Evolutionary conservation across 257 asterid species (phyloP).

Genomic region (Solanum lycopersicoides): DNA sequence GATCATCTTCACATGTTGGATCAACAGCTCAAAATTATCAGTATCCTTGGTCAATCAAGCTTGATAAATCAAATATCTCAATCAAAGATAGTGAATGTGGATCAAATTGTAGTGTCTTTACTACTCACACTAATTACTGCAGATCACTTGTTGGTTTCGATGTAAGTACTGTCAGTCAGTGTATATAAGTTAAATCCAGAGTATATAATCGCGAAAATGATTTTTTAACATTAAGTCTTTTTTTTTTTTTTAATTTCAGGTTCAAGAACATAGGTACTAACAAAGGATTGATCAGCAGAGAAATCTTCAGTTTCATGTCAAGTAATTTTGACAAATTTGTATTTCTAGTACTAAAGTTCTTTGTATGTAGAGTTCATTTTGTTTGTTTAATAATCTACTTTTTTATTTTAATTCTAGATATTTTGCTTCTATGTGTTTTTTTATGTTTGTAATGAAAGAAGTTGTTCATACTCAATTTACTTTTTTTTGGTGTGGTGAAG

Average conservation of each 20-base stretch:
- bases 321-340: not conserved
- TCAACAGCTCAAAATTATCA: conserved; percentile 52
- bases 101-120: conserved; percentile 62
- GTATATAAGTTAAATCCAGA: not conserved
- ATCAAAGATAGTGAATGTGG: conserved; percentile 88
- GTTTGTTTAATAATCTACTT: not conserved
- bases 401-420: not conserved
- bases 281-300: not conserved
- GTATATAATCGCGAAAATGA: not conserved
- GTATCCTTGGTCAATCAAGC: conserved; percentile 87
- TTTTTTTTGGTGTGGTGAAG: not conserved
- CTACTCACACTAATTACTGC: conserved; percentile 54
- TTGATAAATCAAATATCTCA: conserved; percentile 62
- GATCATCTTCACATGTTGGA: conserved; percentile 84
- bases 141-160: conserved; percentile 79
- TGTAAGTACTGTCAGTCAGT: conserved; percentile 17
- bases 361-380: not conserved
- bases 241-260: conserved; percentile 23
- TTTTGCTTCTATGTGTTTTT: not conserved
- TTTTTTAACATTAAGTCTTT: not conserved
- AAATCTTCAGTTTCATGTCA: not conserved
- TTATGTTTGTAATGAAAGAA: not conserved
- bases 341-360: not conserved
- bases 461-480: not conserved
- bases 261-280: conserved; percentile 47